Conservation (phyloP, 2,329 filamentous ascomycete species). For the Raffaelea ambrosiae region DNA sequence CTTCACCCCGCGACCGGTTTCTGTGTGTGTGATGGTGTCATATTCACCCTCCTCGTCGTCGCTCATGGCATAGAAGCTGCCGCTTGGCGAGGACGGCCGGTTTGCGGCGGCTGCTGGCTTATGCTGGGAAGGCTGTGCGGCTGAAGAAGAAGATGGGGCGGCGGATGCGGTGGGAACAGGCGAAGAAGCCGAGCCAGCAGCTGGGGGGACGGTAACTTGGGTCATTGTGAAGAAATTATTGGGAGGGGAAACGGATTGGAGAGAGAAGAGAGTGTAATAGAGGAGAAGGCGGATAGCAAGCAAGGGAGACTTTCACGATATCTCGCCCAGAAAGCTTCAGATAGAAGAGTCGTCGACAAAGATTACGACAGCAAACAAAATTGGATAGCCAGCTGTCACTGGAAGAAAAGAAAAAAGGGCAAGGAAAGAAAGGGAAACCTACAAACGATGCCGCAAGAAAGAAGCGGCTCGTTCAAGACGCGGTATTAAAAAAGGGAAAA, state of each 20-base stretch:
- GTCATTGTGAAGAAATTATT: no score
- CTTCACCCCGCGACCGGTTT: slow-evolving; percentile 77
- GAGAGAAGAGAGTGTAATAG: background rate
- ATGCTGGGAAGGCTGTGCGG: background rate
- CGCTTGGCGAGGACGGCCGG: slow-evolving; percentile 60
- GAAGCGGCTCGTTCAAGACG: no score
- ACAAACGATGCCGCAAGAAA: no score
- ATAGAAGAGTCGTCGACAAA: no score
- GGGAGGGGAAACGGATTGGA: no score
- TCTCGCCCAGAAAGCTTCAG: no score
- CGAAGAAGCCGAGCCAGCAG: background rate
- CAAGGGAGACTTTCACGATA: no score
- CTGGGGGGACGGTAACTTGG: background rate
- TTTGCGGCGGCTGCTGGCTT: slow-evolving; percentile 10
- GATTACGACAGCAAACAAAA: no score
- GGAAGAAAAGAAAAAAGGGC: no score
- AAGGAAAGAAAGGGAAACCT: no score
- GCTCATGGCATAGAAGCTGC: slow-evolving; percentile 90
- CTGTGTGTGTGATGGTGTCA: slow-evolving; percentile 79
- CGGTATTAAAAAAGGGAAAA: background rate
- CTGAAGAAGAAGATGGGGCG: background rate
- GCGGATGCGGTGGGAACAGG: background rate
- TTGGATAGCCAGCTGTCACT: no score
- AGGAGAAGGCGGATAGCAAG: background rate
- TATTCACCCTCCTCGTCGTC: slow-evolving; percentile 96